Base-by-base conservation (phyloP, 208 protist species). In the Novymonas esmeraldas region DNA sequence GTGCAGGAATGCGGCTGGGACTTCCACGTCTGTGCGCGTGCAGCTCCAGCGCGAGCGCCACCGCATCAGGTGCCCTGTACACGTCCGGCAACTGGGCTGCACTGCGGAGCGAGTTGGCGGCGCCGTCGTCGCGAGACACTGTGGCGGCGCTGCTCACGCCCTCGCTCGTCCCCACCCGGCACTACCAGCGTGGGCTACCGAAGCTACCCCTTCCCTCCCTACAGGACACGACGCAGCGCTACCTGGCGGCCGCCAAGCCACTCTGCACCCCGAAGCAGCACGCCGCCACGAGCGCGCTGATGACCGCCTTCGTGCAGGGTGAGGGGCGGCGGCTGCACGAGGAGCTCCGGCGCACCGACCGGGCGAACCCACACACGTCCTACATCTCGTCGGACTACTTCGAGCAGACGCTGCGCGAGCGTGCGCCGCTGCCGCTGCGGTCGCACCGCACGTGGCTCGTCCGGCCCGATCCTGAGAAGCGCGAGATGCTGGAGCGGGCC, bases 321-420 rank as follows among this genome's bases (percentile, higher is more conserved):
- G 82, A 89, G 33, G 89, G 89, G n/a, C 50, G 34, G 2, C 45
- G 36, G 3, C 55, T 95, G 18, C 89, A 97, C 11, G 79, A 90
- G 6, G 82, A 92, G 64, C 77, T 97, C 20, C 65, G 82, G 13
- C 73, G 76, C 39, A 95, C 81, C 1, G 80, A 95, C 73, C 81
- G 80, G 49, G 88, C 81, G 5, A 97, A 97, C 51, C 78, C 78
- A 29, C 88, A 95, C 79, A 95, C 89, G 2, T 93, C 85, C 6
- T 97, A 90, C 68, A 87, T 95, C 34, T 95, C 84, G 1, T 85
- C 82, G 3, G 88, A 94, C 67, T 79, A 82, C 66, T 95, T 91
- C 57, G 88, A 95, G 56, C 28, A 73, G 11, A 72, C 67, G 28
- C 66, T 97, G 20, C 71, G 69, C 33, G 74, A 84, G 33, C 81